Base-by-base conservation (phyloP, 129 eudicot genomes). In the Lactuca saligna region DNA sequence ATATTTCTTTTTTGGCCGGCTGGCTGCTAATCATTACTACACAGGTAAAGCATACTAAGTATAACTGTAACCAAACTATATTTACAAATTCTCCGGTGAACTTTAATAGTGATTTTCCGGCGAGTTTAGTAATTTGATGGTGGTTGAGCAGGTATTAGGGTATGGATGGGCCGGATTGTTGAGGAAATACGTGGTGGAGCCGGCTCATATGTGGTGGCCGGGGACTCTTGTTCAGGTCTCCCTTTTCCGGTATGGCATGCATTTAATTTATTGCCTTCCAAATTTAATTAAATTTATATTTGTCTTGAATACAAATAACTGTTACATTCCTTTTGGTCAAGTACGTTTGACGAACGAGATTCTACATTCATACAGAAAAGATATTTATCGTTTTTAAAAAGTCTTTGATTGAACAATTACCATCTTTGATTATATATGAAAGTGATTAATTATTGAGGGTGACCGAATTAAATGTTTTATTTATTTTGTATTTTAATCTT, bases 201-300 rank as follows among this genome's bases (percentile, higher is more conserved):
- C 97, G 33, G 90, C 97, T 7, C 92, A 91, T 70, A 91, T 91
- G 96, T 91, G 97, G 97, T 91, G 97, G 97, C 97, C 97, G 35
- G 61, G 86, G 39, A 91, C 92, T 60, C 96, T 91, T 0, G 97
- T 91, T 55, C 97, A 91, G 68, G 93, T 91, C 58, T 91, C 97
- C 12, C 92, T 91, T 60, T 91, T 91, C 90, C 87, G 97, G 97
- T 82, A 25, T 73, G 77, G 54, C 39, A 61, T 16, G 1, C 29
- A 25, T 25, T 25, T 25, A 25, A 25, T 5, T 50, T 39, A 1
- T 31, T 66, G 15, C 54, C 32, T 16, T 34, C 38, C 20, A 8
- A 37, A 12, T 32, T 41, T 50, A 13, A 67, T 20, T 53, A 33
- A 53, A 46, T 66, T 50, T 51, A 38, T 3, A 59, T 48, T 12